Evolutionary conservation across 768 basidiomycete species (phyloP).

Genomic region (Leucosporidium yakuticum): DNA sequence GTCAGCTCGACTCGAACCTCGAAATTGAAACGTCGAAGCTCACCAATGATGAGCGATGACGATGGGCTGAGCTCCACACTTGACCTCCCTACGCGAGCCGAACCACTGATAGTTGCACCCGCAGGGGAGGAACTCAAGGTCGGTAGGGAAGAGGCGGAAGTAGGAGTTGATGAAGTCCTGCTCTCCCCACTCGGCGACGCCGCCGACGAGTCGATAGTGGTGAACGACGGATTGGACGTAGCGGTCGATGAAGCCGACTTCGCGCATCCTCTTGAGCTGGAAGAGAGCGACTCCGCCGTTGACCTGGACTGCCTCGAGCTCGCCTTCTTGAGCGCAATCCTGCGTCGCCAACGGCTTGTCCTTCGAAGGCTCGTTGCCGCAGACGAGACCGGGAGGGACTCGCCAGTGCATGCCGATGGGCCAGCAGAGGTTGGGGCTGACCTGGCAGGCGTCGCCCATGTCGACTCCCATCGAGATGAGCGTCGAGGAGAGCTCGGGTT

Average conservation of each 20-base stretch:
- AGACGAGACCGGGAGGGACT: slow-evolving; percentile 17
- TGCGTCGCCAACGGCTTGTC: neutral
- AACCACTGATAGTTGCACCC: slow-evolving; percentile 36
- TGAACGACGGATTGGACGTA: slow-evolving; percentile 31
- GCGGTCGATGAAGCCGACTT: slow-evolving; percentile 25
- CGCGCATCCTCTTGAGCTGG: slow-evolving; percentile 24
- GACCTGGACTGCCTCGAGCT: slow-evolving; percentile 31
- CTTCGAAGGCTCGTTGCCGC: slow-evolving; percentile 23
- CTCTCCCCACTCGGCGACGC: slow-evolving; percentile 26
- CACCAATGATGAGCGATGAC: slow-evolving; percentile 32
- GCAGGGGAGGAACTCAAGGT: slow-evolving; percentile 31
- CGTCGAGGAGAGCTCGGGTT: neutral
- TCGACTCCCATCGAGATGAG: slow-evolving; percentile 33
- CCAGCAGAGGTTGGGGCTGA: slow-evolving; percentile 28
- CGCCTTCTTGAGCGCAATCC: slow-evolving; percentile 17
- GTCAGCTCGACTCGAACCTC: too few relatives aligned
- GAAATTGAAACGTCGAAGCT: neutral
- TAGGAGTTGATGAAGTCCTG: slow-evolving; percentile 36
- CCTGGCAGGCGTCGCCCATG: slow-evolving; percentile 35
- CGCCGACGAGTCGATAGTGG: slow-evolving; percentile 17
- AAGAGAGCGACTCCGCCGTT: slow-evolving; percentile 32
- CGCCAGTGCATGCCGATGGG: slow-evolving; percentile 30
- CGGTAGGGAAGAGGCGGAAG: slow-evolving; percentile 29
- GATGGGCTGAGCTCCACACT: slow-evolving; percentile 26
- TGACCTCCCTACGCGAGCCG: slow-evolving; percentile 25